Evolutionary conservation across 345 rosid species (phyloP), one percentile per base, ranked within the genome.

Genomic region (Aethionema arabicum): DNA sequence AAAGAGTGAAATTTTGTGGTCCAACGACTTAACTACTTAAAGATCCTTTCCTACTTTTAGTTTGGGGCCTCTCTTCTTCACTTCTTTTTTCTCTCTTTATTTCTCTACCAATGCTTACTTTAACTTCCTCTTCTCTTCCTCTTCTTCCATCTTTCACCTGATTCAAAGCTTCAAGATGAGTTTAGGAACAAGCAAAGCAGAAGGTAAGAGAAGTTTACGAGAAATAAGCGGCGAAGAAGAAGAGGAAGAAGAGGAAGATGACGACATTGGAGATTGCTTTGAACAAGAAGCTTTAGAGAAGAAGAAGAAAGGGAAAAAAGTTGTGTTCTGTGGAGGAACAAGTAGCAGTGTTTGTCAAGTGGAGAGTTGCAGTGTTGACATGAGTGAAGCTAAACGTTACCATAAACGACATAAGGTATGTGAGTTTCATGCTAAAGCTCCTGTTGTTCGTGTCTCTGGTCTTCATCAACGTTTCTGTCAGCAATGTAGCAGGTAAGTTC

Each of bases 401-500:
- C 95, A 93, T 50, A 76, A 70, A 65, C 83, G 99, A 32, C 99
- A 93, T 71, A 93, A 79, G 73, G 97, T 93, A 16, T 93, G 99
- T 30, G 91, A 93, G 70, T 36, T 45, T 70, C 99, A 93, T 37
- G 88, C 99, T 72, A 93, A 84, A 74, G 85, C 90, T 58, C 29
- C 90, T 4, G 49, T 48, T 13, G 97, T 79, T 37, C 68, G 46
- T 50, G 78, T 93, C 55, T 76, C 68, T 21, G 97, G 90, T 40
- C 66, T 70, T 52, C 85, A 74, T 6, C 87, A 85, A 70, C 93
- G 99, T 58, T 93, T 93, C 65, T 93, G 99, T 78, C 99, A 93
- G 74, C 99, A 90, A 87, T 93, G 99, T 72, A 93, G 99, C 97
- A 90, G 91, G 99, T 80, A n/a, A n/a, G 27, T 13, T 14, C 16